phyloP scores from a whole-genome alignment of 495 filamentous ascomycete species.

The Tuber brumale region DNA sequence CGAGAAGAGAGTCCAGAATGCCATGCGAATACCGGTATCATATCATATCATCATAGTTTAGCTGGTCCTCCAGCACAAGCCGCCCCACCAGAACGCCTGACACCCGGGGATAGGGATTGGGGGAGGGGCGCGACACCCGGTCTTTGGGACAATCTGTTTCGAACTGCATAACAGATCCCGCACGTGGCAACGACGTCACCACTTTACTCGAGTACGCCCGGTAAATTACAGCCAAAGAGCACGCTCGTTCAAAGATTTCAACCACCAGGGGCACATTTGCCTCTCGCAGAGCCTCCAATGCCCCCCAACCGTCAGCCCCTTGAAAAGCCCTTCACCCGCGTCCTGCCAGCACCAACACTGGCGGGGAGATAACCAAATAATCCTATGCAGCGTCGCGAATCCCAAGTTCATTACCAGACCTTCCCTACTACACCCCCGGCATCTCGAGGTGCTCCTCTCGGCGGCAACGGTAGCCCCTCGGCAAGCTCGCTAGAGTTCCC shows the following conservation, averaged over 20 bases:
- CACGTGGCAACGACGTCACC: conserved; percentile 10
- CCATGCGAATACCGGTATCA: too few relatives aligned
- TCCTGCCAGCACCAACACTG: conserved; percentile 2
- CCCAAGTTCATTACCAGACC: conserved; percentile 78
- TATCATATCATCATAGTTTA: too few relatives aligned
- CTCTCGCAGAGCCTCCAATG: neutral
- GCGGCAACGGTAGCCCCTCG: conserved; percentile 28
- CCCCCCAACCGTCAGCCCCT: neutral
- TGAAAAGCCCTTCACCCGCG: neutral
- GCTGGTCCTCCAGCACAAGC: too few relatives aligned
- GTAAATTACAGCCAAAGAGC: neutral
- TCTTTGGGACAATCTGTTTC: neutral
- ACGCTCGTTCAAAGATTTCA: conserved; percentile 3
- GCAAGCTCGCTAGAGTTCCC: conserved; percentile 4
- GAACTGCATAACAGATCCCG: neutral
- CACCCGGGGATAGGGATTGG: too few relatives aligned
- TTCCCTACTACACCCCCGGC: conserved; percentile 86
- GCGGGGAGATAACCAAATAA: neutral
- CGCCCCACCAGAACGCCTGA: too few relatives aligned
- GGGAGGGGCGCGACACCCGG: neutral
- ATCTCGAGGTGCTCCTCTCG: conserved; percentile 58
- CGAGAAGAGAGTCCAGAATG: too few relatives aligned
- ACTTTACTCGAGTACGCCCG: neutral
- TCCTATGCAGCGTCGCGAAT: conserved; percentile 22
- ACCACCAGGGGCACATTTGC: neutral